These are phyloP conservation scores for Collybia nuda DNA, from an alignment of 768 basidiomycete species.

Conservation along the genomic window DNA sequence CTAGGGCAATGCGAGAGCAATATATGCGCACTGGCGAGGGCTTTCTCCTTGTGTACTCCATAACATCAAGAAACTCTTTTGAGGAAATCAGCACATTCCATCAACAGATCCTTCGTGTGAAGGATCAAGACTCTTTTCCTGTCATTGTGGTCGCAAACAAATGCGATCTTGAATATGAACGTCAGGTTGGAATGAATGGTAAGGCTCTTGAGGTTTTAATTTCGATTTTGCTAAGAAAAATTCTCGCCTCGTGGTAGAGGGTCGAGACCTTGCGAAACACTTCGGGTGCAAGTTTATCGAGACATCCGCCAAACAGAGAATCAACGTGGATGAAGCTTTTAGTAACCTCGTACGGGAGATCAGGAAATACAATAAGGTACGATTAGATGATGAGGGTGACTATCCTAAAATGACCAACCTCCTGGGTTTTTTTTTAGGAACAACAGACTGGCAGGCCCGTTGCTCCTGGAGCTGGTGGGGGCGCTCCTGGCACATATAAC, in stretches of 20 bases:
- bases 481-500: constrained; percentile 48
- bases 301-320: constrained; percentile 93
- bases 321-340: constrained; percentile 97
- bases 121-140: constrained; percentile 94
- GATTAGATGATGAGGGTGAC: constrained; percentile 8
- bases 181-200: constrained; percentile 96
- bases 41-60: constrained; percentile 96
- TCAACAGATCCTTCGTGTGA: constrained; percentile 94
- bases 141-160: constrained; percentile 99
- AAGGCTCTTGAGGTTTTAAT: constrained; percentile 13
- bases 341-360: constrained; percentile 91
- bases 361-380: constrained; percentile 88
- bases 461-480: constrained; percentile 42
- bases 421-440: constrained; percentile 42
- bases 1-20: constrained; percentile 96
- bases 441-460: constrained; percentile 76
- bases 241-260: constrained; percentile 60
- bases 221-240: background rate
- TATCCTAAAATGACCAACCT: constrained; percentile 7
- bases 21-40: constrained; percentile 99
- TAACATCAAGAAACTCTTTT: constrained; percentile 96
- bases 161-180: constrained; percentile 92
- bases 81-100: constrained; percentile 97
- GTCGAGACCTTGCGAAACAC: constrained; percentile 92
- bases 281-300: constrained; percentile 95